phyloP scores from a whole-genome alignment of 768 basidiomycete species.

The Sarcodon aspratus region DNA sequence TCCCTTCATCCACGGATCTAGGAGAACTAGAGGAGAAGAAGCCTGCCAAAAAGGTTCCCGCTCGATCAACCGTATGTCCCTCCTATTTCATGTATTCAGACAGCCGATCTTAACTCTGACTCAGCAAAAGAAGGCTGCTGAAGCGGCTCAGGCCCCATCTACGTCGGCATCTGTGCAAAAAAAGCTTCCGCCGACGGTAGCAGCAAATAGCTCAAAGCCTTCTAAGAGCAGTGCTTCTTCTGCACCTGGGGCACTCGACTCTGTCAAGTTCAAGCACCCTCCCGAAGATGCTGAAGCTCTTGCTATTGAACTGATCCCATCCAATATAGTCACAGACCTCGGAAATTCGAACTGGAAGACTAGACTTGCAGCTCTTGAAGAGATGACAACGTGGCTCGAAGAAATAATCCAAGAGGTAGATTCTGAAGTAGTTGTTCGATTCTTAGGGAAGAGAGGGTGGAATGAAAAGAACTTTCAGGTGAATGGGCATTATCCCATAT shows the following conservation, averaged over 20 bases:
- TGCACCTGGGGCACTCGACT: constrained; percentile 52
- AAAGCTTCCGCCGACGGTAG: constrained; percentile 29
- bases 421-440: constrained; percentile 80
- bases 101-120: constrained; percentile 1
- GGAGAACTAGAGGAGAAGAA: constrained; percentile 23
- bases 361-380: constrained; percentile 77
- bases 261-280: constrained; percentile 84
- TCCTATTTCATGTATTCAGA: background rate
- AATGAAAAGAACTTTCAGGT: constrained; percentile 99
- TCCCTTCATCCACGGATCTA: constrained; percentile 19
- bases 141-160: constrained; percentile 7
- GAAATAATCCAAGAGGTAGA: constrained; percentile 55
- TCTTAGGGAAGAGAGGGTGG: constrained; percentile 90
- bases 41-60: constrained; percentile 37
- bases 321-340: constrained; percentile 56
- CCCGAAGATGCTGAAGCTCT: constrained; percentile 87
- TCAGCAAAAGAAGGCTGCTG: constrained; percentile 36
- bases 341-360: constrained; percentile 93
- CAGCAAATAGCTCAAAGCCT: constrained; percentile 25
- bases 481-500: constrained; percentile 4
- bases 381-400: constrained; percentile 77
- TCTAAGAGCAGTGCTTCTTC: constrained; percentile 38
- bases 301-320: constrained; percentile 63
- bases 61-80: constrained; percentile 30
- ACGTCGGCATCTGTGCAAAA: constrained; percentile 25